Conservation (phyloP, 208 protist species). For the Crithidia brevicula region DNA sequence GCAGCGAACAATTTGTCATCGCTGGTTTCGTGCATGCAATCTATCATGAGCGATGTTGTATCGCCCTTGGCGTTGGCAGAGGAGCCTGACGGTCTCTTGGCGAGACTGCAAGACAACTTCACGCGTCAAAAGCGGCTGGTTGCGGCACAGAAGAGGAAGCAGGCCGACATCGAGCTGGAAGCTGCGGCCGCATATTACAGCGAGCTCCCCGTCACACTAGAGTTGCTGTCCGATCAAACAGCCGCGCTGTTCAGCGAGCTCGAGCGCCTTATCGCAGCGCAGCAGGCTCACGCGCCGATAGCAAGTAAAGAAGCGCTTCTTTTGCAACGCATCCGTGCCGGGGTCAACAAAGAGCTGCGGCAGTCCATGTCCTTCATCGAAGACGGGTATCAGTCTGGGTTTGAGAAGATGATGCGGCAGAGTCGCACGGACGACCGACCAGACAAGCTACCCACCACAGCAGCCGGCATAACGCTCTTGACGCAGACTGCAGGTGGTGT, state of each 20-base stretch:
- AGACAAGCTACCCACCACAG: background rate
- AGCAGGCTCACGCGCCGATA: background rate
- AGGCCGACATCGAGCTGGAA: conserved; percentile 45
- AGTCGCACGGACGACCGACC: conserved; percentile 3
- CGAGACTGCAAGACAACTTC: conserved; percentile 62
- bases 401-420: conserved; percentile 53
- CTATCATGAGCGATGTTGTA: background rate
- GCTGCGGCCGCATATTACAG: conserved; percentile 45
- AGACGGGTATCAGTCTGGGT: conserved; percentile 79
- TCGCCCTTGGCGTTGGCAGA: background rate
- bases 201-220: conserved; percentile 55
- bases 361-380: conserved; percentile 70
- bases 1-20: no score
- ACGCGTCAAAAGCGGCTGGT: conserved; percentile 43
- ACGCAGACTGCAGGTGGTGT: background rate
- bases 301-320: conserved; percentile 29
- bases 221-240: conserved; percentile 77
- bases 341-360: conserved; percentile 71
- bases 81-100: conserved; percentile 24
- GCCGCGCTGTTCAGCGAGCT: conserved; percentile 68
- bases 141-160: conserved; percentile 41
- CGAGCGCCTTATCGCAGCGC: conserved; percentile 23
- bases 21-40: no score
- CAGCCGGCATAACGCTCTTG: background rate
- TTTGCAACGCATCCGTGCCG: conserved; percentile 55